Conservation (phyloP, 441 rosid species). For the Pelargonium fulgidum region DNA sequence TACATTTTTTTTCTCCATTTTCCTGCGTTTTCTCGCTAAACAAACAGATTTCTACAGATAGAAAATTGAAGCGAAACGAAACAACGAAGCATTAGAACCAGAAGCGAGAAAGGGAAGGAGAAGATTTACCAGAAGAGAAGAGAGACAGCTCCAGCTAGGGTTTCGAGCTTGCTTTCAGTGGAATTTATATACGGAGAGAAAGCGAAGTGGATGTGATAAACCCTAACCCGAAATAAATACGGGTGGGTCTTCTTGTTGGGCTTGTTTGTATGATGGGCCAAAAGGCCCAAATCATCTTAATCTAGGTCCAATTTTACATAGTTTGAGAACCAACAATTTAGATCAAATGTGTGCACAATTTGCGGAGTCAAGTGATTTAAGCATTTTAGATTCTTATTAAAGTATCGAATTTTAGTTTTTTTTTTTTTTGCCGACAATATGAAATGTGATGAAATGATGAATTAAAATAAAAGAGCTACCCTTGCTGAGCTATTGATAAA, state of each 20-base stretch:
- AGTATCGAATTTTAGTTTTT: too few relatives aligned
- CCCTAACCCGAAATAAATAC: background rate
- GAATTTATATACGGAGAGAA: background rate
- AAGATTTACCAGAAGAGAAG: conserved; percentile 4
- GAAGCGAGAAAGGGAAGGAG: background rate
- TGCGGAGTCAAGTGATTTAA: too few relatives aligned
- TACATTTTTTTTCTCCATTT: background rate
- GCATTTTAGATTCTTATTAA: too few relatives aligned
- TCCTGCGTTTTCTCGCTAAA: background rate
- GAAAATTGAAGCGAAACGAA: background rate
- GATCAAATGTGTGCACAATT: too few relatives aligned
- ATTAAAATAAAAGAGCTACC: too few relatives aligned
- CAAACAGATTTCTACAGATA: background rate
- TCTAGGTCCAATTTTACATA: too few relatives aligned
- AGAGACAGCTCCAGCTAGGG: background rate
- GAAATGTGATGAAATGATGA: too few relatives aligned
- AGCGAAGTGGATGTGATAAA: background rate
- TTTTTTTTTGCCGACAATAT: too few relatives aligned
- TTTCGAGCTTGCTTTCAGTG: background rate
- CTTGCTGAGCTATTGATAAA: too few relatives aligned
- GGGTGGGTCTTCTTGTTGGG: background rate
- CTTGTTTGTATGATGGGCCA: background rate
- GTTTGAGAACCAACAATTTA: too few relatives aligned
- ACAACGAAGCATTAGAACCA: too few relatives aligned
- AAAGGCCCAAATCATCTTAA: too few relatives aligned